phyloP scores from a whole-genome alignment of 1,284 basidiomycete species.

The Exobasidium cylindrosporum region DNA sequence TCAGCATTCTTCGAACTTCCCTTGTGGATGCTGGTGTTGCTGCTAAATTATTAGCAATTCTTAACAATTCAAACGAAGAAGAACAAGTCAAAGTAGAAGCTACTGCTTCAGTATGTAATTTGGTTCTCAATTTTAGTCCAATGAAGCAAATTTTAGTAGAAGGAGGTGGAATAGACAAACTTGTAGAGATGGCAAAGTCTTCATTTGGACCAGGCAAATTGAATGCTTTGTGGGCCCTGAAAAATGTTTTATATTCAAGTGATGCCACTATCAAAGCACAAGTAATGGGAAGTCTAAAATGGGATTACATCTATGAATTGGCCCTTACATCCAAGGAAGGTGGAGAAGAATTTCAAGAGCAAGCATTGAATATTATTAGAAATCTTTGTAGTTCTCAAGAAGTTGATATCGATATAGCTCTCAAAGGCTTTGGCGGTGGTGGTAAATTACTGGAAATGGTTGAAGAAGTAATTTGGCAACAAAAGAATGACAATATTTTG shows the following conservation, averaged over 20 bases:
- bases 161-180: constrained; percentile 30
- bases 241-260: constrained; percentile 42
- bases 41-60: constrained; percentile 31
- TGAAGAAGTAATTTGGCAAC: constrained; percentile 38
- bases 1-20: constrained; percentile 43
- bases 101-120: constrained; percentile 43
- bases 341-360: constrained; percentile 28
- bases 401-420: constrained; percentile 34
- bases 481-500: constrained; percentile 26
- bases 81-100: constrained; percentile 41
- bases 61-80: constrained; percentile 24
- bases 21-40: constrained; percentile 48
- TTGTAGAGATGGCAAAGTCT: constrained; percentile 25
- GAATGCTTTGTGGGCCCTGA: constrained; percentile 50
- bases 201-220: constrained; percentile 17
- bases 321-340: not conserved
- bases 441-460: constrained; percentile 30
- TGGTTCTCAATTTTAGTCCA: constrained; percentile 47
- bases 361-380: constrained; percentile 47
- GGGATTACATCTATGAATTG: constrained; percentile 25
- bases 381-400: constrained; percentile 34
- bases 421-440: constrained; percentile 32
- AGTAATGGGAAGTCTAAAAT: constrained; percentile 24
- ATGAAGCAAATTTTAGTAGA: constrained; percentile 44
- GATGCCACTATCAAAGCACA: constrained; percentile 26